A percentile compares a stretch with the other conserved stretches of the same genome.
These are phyloP conservation scores for Trametes meyenii DNA, from an alignment of 768 basidiomycete species.

Conservation along the genomic window DNA sequence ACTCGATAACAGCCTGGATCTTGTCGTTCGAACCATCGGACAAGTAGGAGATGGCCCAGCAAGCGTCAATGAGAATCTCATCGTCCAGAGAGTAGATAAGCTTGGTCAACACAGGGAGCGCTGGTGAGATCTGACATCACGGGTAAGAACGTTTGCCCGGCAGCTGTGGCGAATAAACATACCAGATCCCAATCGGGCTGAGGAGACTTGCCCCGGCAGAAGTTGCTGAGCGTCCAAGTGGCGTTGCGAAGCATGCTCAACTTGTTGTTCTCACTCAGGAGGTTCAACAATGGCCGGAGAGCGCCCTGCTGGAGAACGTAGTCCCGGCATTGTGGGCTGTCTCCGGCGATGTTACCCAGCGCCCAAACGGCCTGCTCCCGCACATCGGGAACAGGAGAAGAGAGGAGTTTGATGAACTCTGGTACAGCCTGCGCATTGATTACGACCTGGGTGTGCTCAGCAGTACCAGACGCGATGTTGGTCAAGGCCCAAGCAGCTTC, in stretches of 20 bases:
- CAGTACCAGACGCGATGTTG: constrained; percentile 97
- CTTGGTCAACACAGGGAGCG: constrained; percentile 95
- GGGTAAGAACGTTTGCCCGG: constrained; percentile 23
- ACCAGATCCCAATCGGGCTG: constrained; percentile 99
- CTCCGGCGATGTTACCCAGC: constrained; percentile 97
- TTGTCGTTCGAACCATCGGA: constrained; percentile 99
- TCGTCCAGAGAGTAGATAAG: constrained; percentile 98
- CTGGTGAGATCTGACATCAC: constrained; percentile 85
- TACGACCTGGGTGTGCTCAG: constrained; percentile 97
- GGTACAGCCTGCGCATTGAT: constrained; percentile 94
- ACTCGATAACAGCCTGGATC: constrained; percentile 99
- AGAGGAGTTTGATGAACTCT: constrained; percentile 94
- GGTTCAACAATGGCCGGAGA: constrained; percentile 84
- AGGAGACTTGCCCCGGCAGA: constrained; percentile 96
- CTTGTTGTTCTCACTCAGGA: constrained; percentile 96
- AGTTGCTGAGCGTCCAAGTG: constrained; percentile 99
- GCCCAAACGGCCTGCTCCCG: constrained; percentile 99
- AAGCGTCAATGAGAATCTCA: constrained; percentile 98
- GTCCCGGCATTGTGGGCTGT: constrained; percentile 96
- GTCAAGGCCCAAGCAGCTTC: constrained; percentile 98
- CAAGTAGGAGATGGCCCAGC: constrained; percentile 99
- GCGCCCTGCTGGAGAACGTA: constrained; percentile 95
- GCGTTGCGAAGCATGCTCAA: constrained; percentile 98
- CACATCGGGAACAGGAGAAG: constrained; percentile 93
- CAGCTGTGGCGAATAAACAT: constrained; percentile 33